These are phyloP conservation scores for Agaricus subrufescens DNA, from an alignment of 768 basidiomycete species.

Conservation along the genomic window DNA sequence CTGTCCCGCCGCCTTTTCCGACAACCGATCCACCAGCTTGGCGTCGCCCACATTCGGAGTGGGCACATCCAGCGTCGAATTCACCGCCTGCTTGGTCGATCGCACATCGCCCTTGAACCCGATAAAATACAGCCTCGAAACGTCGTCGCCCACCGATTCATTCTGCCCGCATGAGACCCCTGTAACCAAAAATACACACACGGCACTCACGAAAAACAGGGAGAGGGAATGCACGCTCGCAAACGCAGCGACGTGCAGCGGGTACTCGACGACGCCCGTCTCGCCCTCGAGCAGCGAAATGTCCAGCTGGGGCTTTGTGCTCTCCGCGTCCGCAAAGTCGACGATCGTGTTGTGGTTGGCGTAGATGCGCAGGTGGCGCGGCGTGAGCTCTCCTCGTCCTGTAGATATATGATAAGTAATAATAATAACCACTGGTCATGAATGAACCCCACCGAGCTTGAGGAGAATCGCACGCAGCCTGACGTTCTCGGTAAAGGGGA, in stretches of 20 bases:
- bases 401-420: constrained; percentile 1
- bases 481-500: constrained; percentile 79
- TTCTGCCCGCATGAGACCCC: constrained; percentile 33
- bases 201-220: constrained; percentile 68
- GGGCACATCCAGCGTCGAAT: constrained; percentile 64
- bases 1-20: constrained; percentile 51
- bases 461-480: constrained; percentile 69
- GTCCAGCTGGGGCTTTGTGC: constrained; percentile 63
- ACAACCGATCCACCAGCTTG: constrained; percentile 51
- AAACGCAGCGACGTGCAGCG: constrained; percentile 71
- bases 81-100: constrained; percentile 50
- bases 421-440: neutral
- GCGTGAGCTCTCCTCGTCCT: constrained; percentile 78
- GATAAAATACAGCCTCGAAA: constrained; percentile 68
- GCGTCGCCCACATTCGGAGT: constrained; percentile 82
- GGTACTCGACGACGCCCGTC: constrained; percentile 67
- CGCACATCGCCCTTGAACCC: constrained; percentile 79
- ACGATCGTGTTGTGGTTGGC: constrained; percentile 71
- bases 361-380: constrained; percentile 70
- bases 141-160: constrained; percentile 61
- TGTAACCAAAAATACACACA: neutral
- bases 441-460: constrained; percentile 56
- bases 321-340: constrained; percentile 73
- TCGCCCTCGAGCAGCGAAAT: constrained; percentile 71
- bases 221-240: constrained; percentile 69